Evolutionary conservation across 176 grass and related monocot genomes (phyloP).

Genomic region (Bonia amplexicaulis): DNA sequence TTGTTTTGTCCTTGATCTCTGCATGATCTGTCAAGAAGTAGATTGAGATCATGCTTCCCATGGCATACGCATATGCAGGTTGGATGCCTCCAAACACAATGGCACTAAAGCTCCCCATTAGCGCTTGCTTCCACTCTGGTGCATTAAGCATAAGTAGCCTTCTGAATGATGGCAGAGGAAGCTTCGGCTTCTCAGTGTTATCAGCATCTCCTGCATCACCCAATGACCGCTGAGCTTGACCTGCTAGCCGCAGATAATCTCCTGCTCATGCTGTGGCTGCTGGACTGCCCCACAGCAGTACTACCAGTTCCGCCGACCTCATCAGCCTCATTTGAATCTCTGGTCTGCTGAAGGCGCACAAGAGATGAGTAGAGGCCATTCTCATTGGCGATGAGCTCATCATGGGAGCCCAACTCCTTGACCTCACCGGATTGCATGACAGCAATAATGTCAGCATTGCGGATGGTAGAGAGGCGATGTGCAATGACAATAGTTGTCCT

Average conservation of each 20-base stretch:
- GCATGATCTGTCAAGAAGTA: constrained; percentile 81
- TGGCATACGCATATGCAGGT: constrained; percentile 69
- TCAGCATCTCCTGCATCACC: constrained; percentile 39
- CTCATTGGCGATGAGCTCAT: constrained; percentile 67
- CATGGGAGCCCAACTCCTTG: constrained; percentile 82
- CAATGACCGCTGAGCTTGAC: constrained; percentile 69
- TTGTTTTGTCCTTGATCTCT: constrained; percentile 74
- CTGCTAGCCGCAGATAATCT: constrained; percentile 73
- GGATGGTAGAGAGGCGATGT: constrained; percentile 84
- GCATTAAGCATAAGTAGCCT: constrained; percentile 81
- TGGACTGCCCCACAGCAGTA: constrained; percentile 35
- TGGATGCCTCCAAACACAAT: constrained; percentile 87
- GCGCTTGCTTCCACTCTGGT: constrained; percentile 81
- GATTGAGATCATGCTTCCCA: constrained; percentile 92
- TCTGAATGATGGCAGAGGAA: constrained; percentile 73
- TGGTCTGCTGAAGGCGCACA: constrained; percentile 75
- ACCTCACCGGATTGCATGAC: constrained; percentile 83
- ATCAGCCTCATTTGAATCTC: constrained; percentile 34
- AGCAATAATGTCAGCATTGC: constrained; percentile 79
- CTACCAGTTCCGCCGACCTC: constrained; percentile 34
- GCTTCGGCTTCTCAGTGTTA: constrained; percentile 20
- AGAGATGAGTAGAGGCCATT: constrained; percentile 79
- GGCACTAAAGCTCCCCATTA: constrained; percentile 67
- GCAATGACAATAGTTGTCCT: constrained; percentile 84
- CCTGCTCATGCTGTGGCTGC: constrained; percentile 80